phyloP scores from a whole-genome alignment of 2,329 filamentous ascomycete species.

The Leptographium lundbergii region DNA sequence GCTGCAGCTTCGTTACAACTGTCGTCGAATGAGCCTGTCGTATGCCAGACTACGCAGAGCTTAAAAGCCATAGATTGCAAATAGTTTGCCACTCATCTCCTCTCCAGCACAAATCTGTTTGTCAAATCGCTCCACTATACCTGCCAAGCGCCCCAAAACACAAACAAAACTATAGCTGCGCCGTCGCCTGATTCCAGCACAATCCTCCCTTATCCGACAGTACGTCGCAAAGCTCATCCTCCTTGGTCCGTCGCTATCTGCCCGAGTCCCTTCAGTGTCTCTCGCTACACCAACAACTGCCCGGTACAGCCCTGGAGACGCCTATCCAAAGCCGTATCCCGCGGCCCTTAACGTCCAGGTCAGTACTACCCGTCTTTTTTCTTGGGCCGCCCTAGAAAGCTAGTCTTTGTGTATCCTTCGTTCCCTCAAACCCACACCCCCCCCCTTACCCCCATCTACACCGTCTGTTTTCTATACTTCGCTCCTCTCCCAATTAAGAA shows the following conservation, averaged over 20 bases:
- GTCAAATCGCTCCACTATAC: too few species aligned
- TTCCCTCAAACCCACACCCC: constrained; percentile 1
- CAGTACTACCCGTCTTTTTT: background rate
- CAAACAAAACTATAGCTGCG: background rate
- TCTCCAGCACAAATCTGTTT: too few species aligned
- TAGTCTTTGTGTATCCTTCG: background rate
- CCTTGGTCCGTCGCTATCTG: background rate
- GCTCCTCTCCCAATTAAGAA: background rate
- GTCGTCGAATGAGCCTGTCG: background rate
- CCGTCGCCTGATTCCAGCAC: background rate
- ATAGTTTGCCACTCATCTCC: too few species aligned
- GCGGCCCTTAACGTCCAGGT: background rate
- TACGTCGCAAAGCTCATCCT: background rate
- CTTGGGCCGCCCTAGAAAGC: constrained; percentile 1
- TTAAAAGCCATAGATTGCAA: too few species aligned
- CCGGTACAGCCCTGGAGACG: background rate
- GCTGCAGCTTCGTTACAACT: background rate
- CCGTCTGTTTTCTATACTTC: background rate
- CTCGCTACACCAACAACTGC: background rate
- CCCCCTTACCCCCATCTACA: background rate
- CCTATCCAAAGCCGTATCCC: background rate
- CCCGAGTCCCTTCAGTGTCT: background rate
- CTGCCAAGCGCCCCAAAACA: background rate
- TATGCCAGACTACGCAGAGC: background rate
- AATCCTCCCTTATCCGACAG: background rate